phyloP scores from a whole-genome alignment of 768 basidiomycete genomes.

The Psilocybe cyanescens region DNA sequence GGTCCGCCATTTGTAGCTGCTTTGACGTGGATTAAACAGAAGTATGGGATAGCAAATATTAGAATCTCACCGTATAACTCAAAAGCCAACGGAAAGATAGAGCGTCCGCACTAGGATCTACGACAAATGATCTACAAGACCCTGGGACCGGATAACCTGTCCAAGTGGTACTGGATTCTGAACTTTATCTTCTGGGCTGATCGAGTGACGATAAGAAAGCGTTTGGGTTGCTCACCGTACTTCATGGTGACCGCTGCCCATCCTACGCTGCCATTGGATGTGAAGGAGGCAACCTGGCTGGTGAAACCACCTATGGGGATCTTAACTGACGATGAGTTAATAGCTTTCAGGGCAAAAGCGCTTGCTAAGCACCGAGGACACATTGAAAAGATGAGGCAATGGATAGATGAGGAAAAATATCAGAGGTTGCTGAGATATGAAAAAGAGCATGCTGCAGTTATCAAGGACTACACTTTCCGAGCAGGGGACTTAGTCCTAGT shows the following conservation, averaged over 20 bases:
- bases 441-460: not conserved
- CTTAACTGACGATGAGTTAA: slow-evolving; percentile 19
- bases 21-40: slow-evolving; percentile 18
- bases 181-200: slow-evolving; percentile 36
- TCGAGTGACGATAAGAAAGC: slow-evolving; percentile 22
- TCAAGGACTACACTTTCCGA: slow-evolving; percentile 26
- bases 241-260: slow-evolving; percentile 31
- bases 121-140: slow-evolving; percentile 19
- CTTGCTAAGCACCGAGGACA: slow-evolving; percentile 21
- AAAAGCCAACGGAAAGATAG: slow-evolving; percentile 22
- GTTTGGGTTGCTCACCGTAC: slow-evolving; percentile 29
- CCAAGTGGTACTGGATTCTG: slow-evolving; percentile 20
- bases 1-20: slow-evolving; percentile 22
- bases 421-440: not conserved
- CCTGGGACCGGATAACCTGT: not conserved
- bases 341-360: slow-evolving; percentile 18
- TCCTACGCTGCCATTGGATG: slow-evolving; percentile 28
- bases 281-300: slow-evolving; percentile 28
- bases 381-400: slow-evolving; percentile 16
- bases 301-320: slow-evolving; percentile 17
- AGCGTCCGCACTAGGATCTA: slow-evolving; percentile 24
- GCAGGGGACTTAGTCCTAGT: slow-evolving; percentile 36
- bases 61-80: slow-evolving; percentile 22
- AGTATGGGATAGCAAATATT: slow-evolving; percentile 25
- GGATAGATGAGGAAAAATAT: slow-evolving; percentile 6